Evolutionary conservation across 2,329 filamentous ascomycete genomes (phyloP).

Genomic region (Ascochyta clinopodiicola): DNA sequence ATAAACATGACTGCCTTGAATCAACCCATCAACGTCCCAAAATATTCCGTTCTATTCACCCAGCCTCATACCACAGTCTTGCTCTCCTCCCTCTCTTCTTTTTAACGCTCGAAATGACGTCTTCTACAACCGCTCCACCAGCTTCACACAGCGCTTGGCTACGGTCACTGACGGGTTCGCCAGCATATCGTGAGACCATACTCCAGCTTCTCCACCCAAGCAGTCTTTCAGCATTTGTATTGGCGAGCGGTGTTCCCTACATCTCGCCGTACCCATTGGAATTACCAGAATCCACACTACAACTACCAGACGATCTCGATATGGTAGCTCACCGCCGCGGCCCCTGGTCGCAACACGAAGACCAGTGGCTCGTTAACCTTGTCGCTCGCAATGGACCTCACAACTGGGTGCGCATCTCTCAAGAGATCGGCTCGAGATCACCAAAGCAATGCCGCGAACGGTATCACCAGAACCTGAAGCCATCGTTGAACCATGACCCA

Average conservation of each 20-base stretch:
- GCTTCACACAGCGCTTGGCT: not conserved
- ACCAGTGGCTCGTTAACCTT: constrained; percentile 71
- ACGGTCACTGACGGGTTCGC: constrained; percentile 6
- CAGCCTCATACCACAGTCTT: not conserved
- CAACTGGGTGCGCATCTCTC: constrained; percentile 90
- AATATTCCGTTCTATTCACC: not conserved
- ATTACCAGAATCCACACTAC: not conserved
- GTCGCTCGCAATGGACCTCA: constrained; percentile 75
- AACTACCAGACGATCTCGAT: constrained; percentile 25
- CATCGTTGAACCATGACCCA: constrained; percentile 79
- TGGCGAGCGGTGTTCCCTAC: constrained; percentile 5
- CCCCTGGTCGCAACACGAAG: constrained; percentile 83
- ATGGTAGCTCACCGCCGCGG: constrained; percentile 71
- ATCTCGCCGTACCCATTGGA: not conserved
- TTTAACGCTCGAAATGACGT: not conserved
- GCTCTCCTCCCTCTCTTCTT: not conserved
- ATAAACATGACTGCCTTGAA: not conserved
- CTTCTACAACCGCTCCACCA: not conserved
- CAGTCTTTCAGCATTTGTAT: not conserved
- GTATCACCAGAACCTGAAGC: constrained; percentile 90
- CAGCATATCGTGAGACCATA: not conserved
- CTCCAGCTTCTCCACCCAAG: not conserved
- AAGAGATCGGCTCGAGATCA: constrained; percentile 76
- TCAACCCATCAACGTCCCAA: not conserved
- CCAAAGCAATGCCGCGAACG: constrained; percentile 96